Evolutionary conservation across 2,329 filamentous ascomycete genomes (phyloP).

Genomic region (Hortaea werneckii): DNA sequence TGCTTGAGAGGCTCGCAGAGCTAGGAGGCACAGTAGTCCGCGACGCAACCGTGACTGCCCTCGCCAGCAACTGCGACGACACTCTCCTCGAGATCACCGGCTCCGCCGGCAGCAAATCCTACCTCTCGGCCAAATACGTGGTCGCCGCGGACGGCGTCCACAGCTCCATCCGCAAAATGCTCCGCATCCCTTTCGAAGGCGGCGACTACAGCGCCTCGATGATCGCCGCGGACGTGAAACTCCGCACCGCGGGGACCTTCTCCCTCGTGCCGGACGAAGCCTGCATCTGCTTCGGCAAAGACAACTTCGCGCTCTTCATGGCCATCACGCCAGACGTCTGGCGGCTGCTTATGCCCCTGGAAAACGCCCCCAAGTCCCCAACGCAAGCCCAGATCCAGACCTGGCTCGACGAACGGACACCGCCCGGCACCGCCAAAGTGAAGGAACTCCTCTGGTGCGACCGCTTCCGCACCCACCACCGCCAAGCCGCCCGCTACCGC

Average conservation of each 20-base stretch:
- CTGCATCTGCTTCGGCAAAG: background rate
- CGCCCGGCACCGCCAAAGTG: background rate
- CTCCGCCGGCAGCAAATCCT: background rate
- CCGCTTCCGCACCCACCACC: conserved; percentile 3
- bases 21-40: background rate
- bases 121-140: background rate
- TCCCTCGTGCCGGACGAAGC: background rate
- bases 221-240: conserved; percentile 35
- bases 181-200: conserved; percentile 41
- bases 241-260: background rate
- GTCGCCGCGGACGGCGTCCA: conserved; percentile 43
- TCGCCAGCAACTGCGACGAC: background rate
- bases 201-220: conserved; percentile 43
- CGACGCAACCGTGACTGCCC: background rate
- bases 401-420: conserved; percentile 1
- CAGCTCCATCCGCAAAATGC: conserved; percentile 27
- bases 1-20: background rate
- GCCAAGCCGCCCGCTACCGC: conserved; percentile 3
- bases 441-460: conserved; percentile 2
- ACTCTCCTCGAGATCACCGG: background rate
- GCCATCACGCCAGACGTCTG: background rate
- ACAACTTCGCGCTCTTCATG: conserved; percentile 2
- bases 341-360: background rate
- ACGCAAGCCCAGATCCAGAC: background rate
- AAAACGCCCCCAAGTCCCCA: conserved; percentile 1